Base-by-base conservation (phyloP, 1,284 basidiomycete species). In the Cerioporus squamosus region DNA sequence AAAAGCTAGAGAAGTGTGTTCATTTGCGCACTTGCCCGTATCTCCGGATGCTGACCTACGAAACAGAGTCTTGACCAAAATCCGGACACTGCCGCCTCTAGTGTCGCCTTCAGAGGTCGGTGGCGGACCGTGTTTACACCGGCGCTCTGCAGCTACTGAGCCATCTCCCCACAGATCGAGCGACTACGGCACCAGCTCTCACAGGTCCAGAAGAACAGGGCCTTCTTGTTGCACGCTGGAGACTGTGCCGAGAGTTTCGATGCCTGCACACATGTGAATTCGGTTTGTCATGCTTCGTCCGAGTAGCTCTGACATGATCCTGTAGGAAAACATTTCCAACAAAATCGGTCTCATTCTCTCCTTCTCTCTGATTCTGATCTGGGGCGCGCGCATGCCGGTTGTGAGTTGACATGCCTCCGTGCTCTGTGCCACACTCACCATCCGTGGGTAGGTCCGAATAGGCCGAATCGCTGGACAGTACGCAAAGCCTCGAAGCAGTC, bases 241-340 rank as follows among this genome's bases (percentile, higher is more conserved):
- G 97, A 99, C 72, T 99, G 96, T 68, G 97, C 96, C 22, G 96
- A 97, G 74, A 91, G 92, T 70, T 96, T 97, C 68, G 91, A 94
- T 66, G 93, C 93, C 1, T 95, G 94, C 72, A 95, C 93, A 0
- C 85, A 92, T 67, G 93, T 93, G 70, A 64, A 85, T 74, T 44
- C 51, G 18, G 17, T 18, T 49, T 2, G 17, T 15, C 20, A 14
- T 29, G 44, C 33, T 15, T 39, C 22, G 26, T 17, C 45, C 14
- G n/a, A 8, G 20, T 47, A 50, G 7, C 20, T 47, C 26, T 24
- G 36, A 31, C 6, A 29, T 22, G 29, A 18, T 12, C 17, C 18
- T 36, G 24, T 22, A 95, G 89, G 88, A 94, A 75, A 96, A 96
- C 61, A 96, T 99, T 65, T 90, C 95, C 50, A 88, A 91, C 53